These are phyloP conservation scores for Astrocystis sublimbata DNA, from an alignment of 495 filamentous ascomycete genomes.

Conservation along the genomic window DNA sequence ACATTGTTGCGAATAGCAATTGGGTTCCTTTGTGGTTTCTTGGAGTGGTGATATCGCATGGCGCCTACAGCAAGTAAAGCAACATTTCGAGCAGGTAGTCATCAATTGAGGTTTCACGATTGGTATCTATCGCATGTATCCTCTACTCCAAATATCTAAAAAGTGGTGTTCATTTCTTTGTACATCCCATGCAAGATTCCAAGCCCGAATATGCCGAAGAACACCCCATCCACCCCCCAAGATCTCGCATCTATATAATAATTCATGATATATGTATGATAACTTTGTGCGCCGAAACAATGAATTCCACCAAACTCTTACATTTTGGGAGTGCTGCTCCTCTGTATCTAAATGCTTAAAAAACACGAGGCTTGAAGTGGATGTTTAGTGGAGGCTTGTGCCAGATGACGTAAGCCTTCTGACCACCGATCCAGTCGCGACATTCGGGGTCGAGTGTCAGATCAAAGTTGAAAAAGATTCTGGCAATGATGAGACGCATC, in stretches of 20 bases:
- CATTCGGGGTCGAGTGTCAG: slow-evolving; percentile 42
- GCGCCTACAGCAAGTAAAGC: not conserved
- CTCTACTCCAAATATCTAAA: not conserved
- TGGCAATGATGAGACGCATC: slow-evolving; percentile 49
- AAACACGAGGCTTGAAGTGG: slow-evolving; percentile 29
- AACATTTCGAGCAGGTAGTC: too few relatives aligned
- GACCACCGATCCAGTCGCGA: slow-evolving; percentile 33
- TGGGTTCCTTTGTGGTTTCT: too few relatives aligned
- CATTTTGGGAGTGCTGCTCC: not conserved
- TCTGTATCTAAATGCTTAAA: slow-evolving; percentile 8
- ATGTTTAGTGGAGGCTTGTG: slow-evolving; percentile 38
- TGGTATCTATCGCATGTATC: slow-evolving; percentile 10
- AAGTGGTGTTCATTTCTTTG: not conserved
- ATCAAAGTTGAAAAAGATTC: slow-evolving; percentile 51
- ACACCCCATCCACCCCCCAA: not conserved
- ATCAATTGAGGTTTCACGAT: not conserved
- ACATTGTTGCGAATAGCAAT: too few relatives aligned
- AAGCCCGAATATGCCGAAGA: not conserved
- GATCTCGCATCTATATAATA: not conserved
- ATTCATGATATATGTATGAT: slow-evolving; percentile 4
- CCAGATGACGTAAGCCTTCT: slow-evolving; percentile 41
- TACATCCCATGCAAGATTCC: slow-evolving; percentile 9
- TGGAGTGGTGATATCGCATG: too few relatives aligned
- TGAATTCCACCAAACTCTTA: slow-evolving; percentile 1
- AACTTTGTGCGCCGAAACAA: slow-evolving; percentile 15